A percentile compares a stretch with the other conserved stretches of the same genome.
phyloP scores from a whole-genome alignment of 75 land plant genomes.

The Picea glauca region DNA sequence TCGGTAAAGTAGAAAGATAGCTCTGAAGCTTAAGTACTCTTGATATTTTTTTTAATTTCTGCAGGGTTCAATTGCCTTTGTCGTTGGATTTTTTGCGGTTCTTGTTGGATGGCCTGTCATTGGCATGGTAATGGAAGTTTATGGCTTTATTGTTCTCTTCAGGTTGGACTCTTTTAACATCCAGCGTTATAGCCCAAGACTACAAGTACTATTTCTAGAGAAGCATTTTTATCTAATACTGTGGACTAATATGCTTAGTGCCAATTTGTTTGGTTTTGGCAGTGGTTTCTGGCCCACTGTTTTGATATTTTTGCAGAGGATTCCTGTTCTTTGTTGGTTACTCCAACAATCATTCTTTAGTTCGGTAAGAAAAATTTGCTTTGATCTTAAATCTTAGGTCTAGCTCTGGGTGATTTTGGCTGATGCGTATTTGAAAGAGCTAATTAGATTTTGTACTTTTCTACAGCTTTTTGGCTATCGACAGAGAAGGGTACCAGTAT shows the following conservation, averaged over 20 bases:
- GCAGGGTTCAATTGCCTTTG: constrained; percentile 92
- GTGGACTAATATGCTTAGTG: neutral
- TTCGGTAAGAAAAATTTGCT: constrained; percentile 41
- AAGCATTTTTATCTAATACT: neutral
- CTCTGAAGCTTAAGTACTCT: neutral
- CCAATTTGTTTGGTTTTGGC: constrained; percentile 16
- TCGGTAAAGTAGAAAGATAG: neutral
- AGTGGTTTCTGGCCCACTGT: constrained; percentile 97
- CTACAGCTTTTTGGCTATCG: neutral
- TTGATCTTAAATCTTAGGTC: too few species aligned
- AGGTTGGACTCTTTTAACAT: constrained; percentile 37
- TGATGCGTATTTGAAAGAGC: neutral
- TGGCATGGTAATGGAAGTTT: constrained; percentile 96
- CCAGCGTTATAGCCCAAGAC: too few species aligned
- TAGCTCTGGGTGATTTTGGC: neutral
- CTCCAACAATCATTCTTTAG: constrained; percentile 78
- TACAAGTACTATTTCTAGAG: neutral
- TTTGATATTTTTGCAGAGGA: constrained; percentile 69
- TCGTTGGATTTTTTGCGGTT: constrained; percentile 80
- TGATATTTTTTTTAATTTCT: neutral
- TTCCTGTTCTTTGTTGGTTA: constrained; percentile 87
- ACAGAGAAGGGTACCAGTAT: constrained; percentile 4
- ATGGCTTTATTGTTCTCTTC: constrained; percentile 92
- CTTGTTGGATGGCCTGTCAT: constrained; percentile 88
- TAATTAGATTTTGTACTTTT: neutral